Conservation (phyloP, 2,329 filamentous ascomycete genomes). For the Ophiostoma angusticollis region DNA sequence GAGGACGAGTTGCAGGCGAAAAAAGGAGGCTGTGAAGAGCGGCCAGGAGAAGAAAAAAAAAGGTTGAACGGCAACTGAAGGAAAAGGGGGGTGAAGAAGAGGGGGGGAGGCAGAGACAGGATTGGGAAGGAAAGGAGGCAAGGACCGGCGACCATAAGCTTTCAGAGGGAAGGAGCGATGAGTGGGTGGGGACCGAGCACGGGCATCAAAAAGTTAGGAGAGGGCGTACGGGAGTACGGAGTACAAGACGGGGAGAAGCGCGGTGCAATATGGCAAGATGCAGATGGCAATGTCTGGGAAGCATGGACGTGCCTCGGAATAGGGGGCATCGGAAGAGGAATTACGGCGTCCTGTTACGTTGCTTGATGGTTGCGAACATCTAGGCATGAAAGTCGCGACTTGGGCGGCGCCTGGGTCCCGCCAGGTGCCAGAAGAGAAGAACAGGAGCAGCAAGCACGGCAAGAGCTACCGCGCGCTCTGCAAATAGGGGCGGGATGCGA, state of each 20-base stretch:
- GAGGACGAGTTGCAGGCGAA: neutral
- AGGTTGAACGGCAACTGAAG: neutral
- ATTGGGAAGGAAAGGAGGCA: neutral
- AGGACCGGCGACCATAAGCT: too few species aligned
- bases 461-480: neutral
- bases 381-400: neutral
- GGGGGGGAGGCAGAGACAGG: neutral
- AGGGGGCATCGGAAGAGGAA: constrained; percentile 1
- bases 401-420: too few species aligned
- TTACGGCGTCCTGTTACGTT: neutral
- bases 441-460: neutral
- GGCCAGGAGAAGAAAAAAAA: neutral
- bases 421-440: too few species aligned
- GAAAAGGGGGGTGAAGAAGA: neutral
- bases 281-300: constrained; percentile 9
- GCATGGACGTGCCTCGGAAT: constrained; percentile 5
- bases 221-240: constrained; percentile 1
- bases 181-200: constrained; percentile 7
- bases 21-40: neutral
- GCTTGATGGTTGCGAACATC: neutral
- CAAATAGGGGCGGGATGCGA: neutral
- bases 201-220: neutral
- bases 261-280: constrained; percentile 5
- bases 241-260: too few species aligned
- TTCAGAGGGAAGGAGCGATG: constrained; percentile 10